phyloP scores from a whole-genome alignment of 192 early-diverging fungal species.

The Coemansia sp. region DNA sequence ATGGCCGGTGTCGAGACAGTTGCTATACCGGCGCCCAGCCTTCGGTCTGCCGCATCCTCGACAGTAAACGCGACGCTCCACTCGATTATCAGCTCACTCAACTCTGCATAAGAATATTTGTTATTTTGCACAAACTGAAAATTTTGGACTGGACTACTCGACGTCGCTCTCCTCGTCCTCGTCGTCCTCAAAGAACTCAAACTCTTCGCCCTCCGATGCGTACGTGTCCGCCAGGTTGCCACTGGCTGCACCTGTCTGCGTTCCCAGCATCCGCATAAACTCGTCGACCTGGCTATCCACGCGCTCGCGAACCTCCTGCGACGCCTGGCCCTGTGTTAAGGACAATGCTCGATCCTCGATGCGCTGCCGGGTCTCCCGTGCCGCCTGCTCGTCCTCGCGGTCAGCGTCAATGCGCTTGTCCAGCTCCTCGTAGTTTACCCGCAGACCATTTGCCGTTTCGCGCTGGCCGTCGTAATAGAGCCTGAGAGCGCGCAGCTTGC shows the following conservation, averaged over 20 bases:
- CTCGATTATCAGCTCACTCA: conserved; percentile 17
- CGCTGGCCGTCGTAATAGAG: neutral
- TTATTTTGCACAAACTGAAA: no score
- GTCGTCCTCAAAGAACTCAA: conserved; percentile 28
- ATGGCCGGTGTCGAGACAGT: neutral
- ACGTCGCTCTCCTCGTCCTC: neutral
- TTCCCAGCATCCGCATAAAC: conserved; percentile 28
- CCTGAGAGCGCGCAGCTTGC: conserved; percentile 14
- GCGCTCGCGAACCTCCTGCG: conserved; percentile 18
- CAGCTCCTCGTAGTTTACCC: conserved; percentile 23
- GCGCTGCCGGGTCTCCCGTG: neutral
- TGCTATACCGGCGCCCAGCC: neutral
- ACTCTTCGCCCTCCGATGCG: conserved; percentile 10
- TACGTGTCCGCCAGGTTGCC: neutral
- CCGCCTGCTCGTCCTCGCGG: conserved; percentile 13
- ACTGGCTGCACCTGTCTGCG: neutral
- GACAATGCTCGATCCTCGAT: conserved; percentile 18
- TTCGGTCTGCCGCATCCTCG: conserved; percentile 1
- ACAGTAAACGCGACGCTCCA: conserved; percentile 9
- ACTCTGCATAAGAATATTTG: neutral
- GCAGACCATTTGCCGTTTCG: neutral
- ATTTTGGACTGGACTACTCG: no score
- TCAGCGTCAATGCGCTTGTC: conserved; percentile 16
- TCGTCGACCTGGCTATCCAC: conserved; percentile 28
- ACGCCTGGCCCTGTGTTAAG: conserved; percentile 4